These are phyloP conservation scores for Lantana camara DNA, from an alignment of 257 asterid species.

Conservation along the genomic window DNA sequence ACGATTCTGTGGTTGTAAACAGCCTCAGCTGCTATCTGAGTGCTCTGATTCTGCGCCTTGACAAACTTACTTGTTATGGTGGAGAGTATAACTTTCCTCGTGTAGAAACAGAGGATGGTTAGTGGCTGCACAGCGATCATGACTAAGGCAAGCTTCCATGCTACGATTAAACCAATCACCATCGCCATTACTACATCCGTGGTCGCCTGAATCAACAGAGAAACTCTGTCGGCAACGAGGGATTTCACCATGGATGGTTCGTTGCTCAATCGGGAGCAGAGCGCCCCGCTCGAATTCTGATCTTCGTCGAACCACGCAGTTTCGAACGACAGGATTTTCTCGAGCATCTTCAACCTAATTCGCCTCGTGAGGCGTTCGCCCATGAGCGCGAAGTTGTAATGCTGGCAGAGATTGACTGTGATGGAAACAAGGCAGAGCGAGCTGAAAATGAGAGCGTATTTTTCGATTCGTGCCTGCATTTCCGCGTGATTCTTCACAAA, in stretches of 20 bases:
- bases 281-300: constrained; percentile 62
- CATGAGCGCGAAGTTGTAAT: constrained; percentile 78
- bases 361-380: constrained; percentile 71
- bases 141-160: constrained; percentile 88
- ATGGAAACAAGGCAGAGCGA: constrained; percentile 61
- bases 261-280: constrained; percentile 61
- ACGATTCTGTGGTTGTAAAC: constrained; percentile 74
- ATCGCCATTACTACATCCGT: constrained; percentile 69
- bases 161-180: constrained; percentile 66
- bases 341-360: constrained; percentile 56
- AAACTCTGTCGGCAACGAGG: constrained; percentile 71
- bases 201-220: constrained; percentile 60
- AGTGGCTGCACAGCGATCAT: constrained; percentile 92
- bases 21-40: constrained; percentile 81
- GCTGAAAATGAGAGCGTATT: constrained; percentile 51
- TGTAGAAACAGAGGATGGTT: constrained; percentile 69
- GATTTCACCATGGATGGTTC: constrained; percentile 87
- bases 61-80: constrained; percentile 60
- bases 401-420: constrained; percentile 63
- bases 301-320: constrained; percentile 85
- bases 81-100: constrained; percentile 65
- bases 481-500: constrained; percentile 54
- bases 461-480: constrained; percentile 57
- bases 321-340: constrained; percentile 68
- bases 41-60: constrained; percentile 73